Percentiles rank a stretch among this genome's conserved stretches.
These are phyloP conservation scores for Escovopsis weberi DNA, from an alignment of 2,329 filamentous ascomycete species.

Conservation along the genomic window DNA sequence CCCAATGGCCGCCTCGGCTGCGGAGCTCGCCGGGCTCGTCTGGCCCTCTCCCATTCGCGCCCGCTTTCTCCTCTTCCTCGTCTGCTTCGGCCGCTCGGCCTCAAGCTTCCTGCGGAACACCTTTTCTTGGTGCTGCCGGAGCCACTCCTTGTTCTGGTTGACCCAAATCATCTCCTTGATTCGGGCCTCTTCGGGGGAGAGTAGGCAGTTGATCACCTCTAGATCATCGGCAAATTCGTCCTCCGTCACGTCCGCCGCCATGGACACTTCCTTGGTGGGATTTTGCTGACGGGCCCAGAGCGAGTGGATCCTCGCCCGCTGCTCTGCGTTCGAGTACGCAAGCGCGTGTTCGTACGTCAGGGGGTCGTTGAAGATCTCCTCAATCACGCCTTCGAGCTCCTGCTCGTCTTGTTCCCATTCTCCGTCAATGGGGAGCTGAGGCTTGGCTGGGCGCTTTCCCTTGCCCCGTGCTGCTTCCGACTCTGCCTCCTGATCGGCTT, in stretches of 20 bases:
- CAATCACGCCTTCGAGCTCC: slow-evolving; percentile 55
- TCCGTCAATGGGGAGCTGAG: slow-evolving; percentile 41
- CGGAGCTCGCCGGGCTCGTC: slow-evolving; percentile 49
- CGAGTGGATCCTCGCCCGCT: slow-evolving; percentile 39
- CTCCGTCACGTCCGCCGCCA: slow-evolving; percentile 54
- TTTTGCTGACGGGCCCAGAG: slow-evolving; percentile 35
- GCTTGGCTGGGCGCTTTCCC: slow-evolving; percentile 15
- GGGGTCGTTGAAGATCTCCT: slow-evolving; percentile 51
- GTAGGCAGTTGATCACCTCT: slow-evolving; percentile 68
- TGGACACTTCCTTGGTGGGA: slow-evolving; percentile 34
- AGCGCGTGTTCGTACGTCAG: slow-evolving; percentile 40
- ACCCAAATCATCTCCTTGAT: slow-evolving; percentile 91
- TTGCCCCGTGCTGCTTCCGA: slow-evolving; percentile 9
- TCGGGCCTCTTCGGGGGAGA: slow-evolving; percentile 57
- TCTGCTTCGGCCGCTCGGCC: slow-evolving; percentile 40
- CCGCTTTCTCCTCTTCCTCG: slow-evolving; percentile 38
- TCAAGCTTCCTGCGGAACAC: slow-evolving; percentile 58
- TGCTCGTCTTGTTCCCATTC: slow-evolving; percentile 51
- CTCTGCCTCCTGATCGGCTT: slow-evolving; percentile 9
- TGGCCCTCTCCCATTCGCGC: slow-evolving; percentile 51
- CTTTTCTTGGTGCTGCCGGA: slow-evolving; percentile 76
- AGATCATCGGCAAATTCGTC: slow-evolving; percentile 82
- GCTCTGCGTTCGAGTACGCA: slow-evolving; percentile 42
- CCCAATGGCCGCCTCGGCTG: slow-evolving; percentile 53
- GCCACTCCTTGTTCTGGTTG: slow-evolving; percentile 85